Percentiles rank a stretch among this genome's conserved stretches.
Evolutionary conservation across 495 filamentous ascomycete genomes (phyloP).

Genomic region (Aspergillus bertholletiae): DNA sequence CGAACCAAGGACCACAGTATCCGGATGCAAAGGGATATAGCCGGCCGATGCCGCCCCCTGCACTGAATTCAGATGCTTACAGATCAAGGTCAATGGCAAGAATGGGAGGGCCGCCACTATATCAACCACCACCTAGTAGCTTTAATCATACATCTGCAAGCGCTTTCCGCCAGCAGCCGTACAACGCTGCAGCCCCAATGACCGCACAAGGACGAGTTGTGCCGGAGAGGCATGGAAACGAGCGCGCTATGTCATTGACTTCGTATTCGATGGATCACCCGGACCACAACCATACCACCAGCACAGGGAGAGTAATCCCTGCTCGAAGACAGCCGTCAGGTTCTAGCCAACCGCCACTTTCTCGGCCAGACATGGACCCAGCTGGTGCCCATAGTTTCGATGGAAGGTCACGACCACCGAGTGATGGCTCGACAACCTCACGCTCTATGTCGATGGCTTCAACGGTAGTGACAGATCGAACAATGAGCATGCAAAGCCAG

Average conservation of each 20-base stretch:
- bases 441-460: conserved; percentile 90
- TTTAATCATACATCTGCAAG: conserved; percentile 67
- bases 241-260: conserved; percentile 93
- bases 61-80: conserved; percentile 79
- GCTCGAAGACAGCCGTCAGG: conserved; percentile 56
- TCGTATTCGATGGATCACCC: conserved; percentile 73
- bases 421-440: conserved; percentile 42
- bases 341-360: conserved; percentile 23
- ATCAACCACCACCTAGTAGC: conserved; percentile 59
- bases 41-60: conserved; percentile 56
- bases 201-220: conserved; percentile 90
- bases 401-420: conserved; percentile 33
- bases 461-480: conserved; percentile 55
- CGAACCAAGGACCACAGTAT: conserved; percentile 56
- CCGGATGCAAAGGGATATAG: conserved; percentile 45
- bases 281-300: conserved; percentile 80
- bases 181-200: conserved; percentile 59
- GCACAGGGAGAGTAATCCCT: conserved; percentile 84
- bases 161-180: conserved; percentile 72
- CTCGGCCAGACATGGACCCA: conserved; percentile 25
- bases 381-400: conserved; percentile 22
- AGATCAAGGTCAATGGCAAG: conserved; percentile 89
- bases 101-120: conserved; percentile 60
- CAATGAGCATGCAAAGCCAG: conserved; percentile 45
- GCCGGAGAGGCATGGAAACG: conserved; percentile 79